phyloP scores from a whole-genome alignment of 2,329 filamentous ascomycete species.

The Fusarium chuoi region DNA sequence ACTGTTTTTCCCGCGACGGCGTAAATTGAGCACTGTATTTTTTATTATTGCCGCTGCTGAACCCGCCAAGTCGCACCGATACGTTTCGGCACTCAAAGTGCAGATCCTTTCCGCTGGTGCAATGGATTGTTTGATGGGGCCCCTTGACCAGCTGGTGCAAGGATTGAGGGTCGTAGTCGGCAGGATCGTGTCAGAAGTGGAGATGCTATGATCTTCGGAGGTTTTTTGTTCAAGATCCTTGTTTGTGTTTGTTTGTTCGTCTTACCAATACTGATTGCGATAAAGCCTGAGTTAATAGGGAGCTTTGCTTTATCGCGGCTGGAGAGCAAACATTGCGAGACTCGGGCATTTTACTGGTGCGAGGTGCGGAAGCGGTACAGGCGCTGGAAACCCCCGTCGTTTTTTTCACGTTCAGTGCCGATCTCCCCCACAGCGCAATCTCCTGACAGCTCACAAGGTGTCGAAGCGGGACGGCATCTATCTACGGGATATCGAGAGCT shows the following conservation, averaged over 20 bases:
- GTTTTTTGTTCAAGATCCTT: background rate
- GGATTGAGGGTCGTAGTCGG: constrained; percentile 8
- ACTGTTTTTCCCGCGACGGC: background rate
- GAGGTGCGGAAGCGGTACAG: background rate
- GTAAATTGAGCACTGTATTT: background rate
- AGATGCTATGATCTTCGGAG: background rate
- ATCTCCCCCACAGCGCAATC: constrained; percentile 36
- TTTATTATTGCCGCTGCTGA: background rate
- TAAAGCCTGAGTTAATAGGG: background rate
- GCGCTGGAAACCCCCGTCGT: background rate
- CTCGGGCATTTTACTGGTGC: background rate
- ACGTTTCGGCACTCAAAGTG: constrained; percentile 18
- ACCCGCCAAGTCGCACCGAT: background rate
- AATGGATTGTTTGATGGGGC: background rate
- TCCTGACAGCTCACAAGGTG: constrained; percentile 28
- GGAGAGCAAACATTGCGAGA: background rate
- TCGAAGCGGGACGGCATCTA: background rate
- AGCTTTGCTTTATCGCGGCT: too few species aligned
- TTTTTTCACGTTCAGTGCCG: constrained; percentile 8
- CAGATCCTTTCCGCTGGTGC: background rate
- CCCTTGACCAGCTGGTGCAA: background rate
- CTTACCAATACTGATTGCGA: background rate
- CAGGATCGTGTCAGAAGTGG: constrained; percentile 12
- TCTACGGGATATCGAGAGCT: constrained; percentile 1
- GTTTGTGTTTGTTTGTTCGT: background rate